Percentiles rank a stretch among this genome's conserved stretches.
Conservation (phyloP, 2,329 filamentous ascomycete species). For the Ascocoryne sarcoides region DNA sequence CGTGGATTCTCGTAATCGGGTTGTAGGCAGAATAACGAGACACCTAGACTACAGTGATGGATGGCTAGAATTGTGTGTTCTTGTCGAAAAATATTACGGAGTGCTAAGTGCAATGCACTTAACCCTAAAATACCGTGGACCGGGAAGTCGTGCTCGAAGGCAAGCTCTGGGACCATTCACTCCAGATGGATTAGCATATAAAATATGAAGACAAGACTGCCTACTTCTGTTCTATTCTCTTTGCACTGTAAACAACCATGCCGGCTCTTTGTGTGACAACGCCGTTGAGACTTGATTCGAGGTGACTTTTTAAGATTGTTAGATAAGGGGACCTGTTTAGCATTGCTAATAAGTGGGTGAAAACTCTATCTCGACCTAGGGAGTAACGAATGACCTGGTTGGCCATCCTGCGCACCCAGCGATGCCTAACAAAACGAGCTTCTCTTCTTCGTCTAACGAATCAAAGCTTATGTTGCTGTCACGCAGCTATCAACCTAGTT, state of each 20-base stretch:
- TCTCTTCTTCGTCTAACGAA: too few relatives aligned
- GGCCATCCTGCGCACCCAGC: too few relatives aligned
- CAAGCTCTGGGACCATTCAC: background rate
- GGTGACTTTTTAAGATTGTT: too few relatives aligned
- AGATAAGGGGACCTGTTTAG: too few relatives aligned
- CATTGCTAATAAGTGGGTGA: too few relatives aligned
- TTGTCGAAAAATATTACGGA: background rate
- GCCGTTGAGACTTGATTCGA: background rate
- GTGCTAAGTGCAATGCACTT: background rate
- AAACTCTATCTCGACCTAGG: too few relatives aligned
- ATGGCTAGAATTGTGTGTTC: background rate
- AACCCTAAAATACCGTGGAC: background rate
- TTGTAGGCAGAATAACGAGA: background rate
- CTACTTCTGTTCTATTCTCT: constrained; percentile 1
- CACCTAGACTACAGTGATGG: background rate
- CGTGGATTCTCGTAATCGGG: background rate
- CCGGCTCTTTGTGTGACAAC: background rate
- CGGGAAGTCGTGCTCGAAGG: background rate
- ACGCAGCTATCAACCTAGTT: too few relatives aligned
- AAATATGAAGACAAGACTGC: background rate
- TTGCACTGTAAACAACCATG: constrained; percentile 1
- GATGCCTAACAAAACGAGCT: too few relatives aligned
- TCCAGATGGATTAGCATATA: background rate
- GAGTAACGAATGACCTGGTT: too few relatives aligned
- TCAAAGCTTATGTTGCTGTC: too few relatives aligned